Conservation (phyloP, 441 rosid species). For the Breynia disticha region DNA sequence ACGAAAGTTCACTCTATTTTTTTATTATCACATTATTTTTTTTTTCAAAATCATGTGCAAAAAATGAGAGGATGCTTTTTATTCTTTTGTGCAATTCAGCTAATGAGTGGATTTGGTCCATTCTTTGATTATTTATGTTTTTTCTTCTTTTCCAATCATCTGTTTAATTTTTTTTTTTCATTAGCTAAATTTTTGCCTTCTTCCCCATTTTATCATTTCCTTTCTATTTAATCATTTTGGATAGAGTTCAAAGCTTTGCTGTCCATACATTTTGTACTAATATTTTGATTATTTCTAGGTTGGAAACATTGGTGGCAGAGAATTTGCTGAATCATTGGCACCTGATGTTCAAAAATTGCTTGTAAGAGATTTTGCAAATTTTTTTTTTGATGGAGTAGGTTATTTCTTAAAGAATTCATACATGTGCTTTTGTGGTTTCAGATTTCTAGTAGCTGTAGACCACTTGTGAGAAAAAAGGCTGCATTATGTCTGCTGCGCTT, state of each 20-base stretch:
- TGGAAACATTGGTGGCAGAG: slow-evolving; percentile 98
- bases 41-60: too few relatives aligned
- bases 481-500: slow-evolving; percentile 92
- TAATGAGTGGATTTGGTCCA: too few relatives aligned
- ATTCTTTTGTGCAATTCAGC: too few relatives aligned
- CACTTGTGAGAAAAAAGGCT: slow-evolving; percentile 96
- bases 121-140: too few relatives aligned
- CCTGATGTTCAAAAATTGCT: slow-evolving; percentile 97
- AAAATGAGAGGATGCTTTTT: too few relatives aligned
- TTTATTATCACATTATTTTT: too few relatives aligned
- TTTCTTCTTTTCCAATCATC: slow-evolving; percentile 2
- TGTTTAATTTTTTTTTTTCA: not conserved
- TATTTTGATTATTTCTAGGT: slow-evolving; percentile 38
- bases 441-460: slow-evolving; percentile 99
- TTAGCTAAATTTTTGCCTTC: not conserved
- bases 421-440: slow-evolving; percentile 28
- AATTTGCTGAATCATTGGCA: slow-evolving; percentile 93
- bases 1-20: too few relatives aligned
- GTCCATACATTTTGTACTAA: not conserved
- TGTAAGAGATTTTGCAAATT: slow-evolving; percentile 40
- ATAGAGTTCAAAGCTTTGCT: not conserved
- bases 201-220: not conserved
- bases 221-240: not conserved
- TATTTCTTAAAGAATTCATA: slow-evolving; percentile 7
- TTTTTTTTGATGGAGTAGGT: slow-evolving; percentile 9